Conservation (phyloP, 352 stramenopile species). For the Phytophthora litchii region DNA sequence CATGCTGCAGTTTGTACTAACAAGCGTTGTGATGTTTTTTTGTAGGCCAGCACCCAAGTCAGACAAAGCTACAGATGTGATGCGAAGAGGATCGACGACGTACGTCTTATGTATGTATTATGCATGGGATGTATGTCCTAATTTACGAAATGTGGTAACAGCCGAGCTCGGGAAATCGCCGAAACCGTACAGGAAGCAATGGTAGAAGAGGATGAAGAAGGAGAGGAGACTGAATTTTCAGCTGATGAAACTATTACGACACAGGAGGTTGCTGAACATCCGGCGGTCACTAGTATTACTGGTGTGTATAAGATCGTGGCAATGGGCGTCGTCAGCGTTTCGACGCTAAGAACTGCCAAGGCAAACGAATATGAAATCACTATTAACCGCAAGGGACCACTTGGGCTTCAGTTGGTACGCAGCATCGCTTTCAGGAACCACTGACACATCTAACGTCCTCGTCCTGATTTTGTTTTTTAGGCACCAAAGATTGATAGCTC, state of each 20-base stretch:
- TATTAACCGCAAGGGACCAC: constrained; percentile 59
- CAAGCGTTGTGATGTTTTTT: not conserved
- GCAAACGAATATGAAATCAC: constrained; percentile 84
- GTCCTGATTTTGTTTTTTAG: constrained; percentile 17
- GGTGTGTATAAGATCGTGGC: constrained; percentile 83
- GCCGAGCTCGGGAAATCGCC: constrained; percentile 45
- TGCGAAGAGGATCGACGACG: constrained; percentile 72
- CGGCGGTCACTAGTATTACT: constrained; percentile 78
- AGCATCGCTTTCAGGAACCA: not conserved
- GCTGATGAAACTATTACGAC: constrained; percentile 75
- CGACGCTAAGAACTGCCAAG: constrained; percentile 70
- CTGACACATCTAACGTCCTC: constrained; percentile 12
- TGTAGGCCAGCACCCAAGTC: constrained; percentile 59
- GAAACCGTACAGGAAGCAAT: constrained; percentile 44
- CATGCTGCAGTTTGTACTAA: constrained; percentile 12
- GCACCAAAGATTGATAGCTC: constrained; percentile 51
- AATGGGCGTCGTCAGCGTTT: constrained; percentile 84
- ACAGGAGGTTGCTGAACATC: constrained; percentile 72
- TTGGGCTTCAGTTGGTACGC: constrained; percentile 73
- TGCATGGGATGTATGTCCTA: not conserved
- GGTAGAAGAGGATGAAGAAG: constrained; percentile 53
- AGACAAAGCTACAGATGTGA: constrained; percentile 43
- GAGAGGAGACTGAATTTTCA: constrained; percentile 53
- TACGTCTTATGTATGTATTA: constrained; percentile 35
- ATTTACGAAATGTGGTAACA: constrained; percentile 17